A percentile compares a stretch with the other conserved stretches of the same genome.
Evolutionary conservation across 2,329 filamentous ascomycete species (phyloP).

Genomic region (Dryadomyces sulphureus): DNA sequence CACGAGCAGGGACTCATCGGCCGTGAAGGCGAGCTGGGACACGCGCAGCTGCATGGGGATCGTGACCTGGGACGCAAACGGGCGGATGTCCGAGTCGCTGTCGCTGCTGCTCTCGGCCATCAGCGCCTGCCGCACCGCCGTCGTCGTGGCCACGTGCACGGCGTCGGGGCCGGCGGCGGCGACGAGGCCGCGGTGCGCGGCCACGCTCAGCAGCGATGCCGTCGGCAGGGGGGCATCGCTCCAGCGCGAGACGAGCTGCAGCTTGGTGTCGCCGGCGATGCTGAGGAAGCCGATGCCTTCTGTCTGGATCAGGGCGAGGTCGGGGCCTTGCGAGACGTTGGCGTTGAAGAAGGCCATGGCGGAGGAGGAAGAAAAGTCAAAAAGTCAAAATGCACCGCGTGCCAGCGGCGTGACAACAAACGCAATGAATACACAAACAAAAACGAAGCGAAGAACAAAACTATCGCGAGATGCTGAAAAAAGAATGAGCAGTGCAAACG

Average conservation of each 20-base stretch:
- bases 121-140: conserved; percentile 65
- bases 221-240: conserved; percentile 58
- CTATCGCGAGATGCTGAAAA: not conserved
- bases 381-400: no score
- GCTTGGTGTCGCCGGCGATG: conserved; percentile 64
- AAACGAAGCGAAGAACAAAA: not conserved
- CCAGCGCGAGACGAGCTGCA: conserved; percentile 72
- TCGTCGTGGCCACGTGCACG: conserved; percentile 62
- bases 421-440: not conserved
- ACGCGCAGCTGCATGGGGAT: conserved; percentile 61
- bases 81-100: conserved; percentile 45
- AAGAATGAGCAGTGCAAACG: not conserved
- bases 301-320: conserved; percentile 66
- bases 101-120: conserved; percentile 29
- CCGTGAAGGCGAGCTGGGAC: conserved; percentile 79
- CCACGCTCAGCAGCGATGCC: conserved; percentile 72
- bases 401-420: not conserved
- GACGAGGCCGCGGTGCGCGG: conserved; percentile 63
- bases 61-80: conserved; percentile 59
- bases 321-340: conserved; percentile 37
- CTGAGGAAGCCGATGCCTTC: conserved; percentile 75
- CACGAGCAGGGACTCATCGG: conserved; percentile 75
- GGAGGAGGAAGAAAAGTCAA: not conserved
- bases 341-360: conserved; percentile 25
- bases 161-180: conserved; percentile 76